Evolutionary conservation across 805 yeast species (phyloP), one percentile per base, ranked within the genome.

Genomic region (Candida verbasci): DNA sequence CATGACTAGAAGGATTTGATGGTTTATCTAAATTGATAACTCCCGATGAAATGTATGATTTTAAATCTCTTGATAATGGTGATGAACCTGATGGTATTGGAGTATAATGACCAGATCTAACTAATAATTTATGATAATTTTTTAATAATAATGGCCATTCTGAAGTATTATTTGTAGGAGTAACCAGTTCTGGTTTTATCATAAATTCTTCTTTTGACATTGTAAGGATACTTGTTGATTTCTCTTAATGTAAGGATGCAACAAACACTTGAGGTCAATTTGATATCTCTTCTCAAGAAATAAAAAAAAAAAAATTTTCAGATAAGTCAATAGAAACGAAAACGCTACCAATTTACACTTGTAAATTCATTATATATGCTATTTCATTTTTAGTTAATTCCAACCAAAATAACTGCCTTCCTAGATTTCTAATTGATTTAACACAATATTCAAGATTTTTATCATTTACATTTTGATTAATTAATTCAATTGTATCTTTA

Each of bases 21-120:
- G 98, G 98, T 61, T 93, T 93, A 70, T 93, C 98, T 53, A 93
- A 75, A 71, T 93, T 93, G 60, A 93, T 91, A 35, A 93, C 95
- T 74, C 98, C 98, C 6, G 96, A 82, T 34, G 93, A 78, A 52
- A 93, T 73, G 63, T 93, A 93, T 23, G 86, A 74, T 65, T 86
- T 86, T 51, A 93, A 70, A 64, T 88, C 97, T 74, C 98, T 82
- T 68, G 87, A 88, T 60, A 86, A 75, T 43, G 98, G 98, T 37
- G 96, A 79, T 59, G 91, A 77, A 47, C 98, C 98, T 38, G 91
- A 73, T 53, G 97, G 97, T 51, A 89, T 89, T 49, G 97, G 97
- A 30, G 97, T 91, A 62, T 93, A 91, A 61, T 93, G 98, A 31
- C 96, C 95, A 43, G 94, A 82, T 73, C 98, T 84, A 38, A 93